Base-by-base conservation (phyloP, 805 yeast species). In the Saccharomycopsis sp. region DNA sequence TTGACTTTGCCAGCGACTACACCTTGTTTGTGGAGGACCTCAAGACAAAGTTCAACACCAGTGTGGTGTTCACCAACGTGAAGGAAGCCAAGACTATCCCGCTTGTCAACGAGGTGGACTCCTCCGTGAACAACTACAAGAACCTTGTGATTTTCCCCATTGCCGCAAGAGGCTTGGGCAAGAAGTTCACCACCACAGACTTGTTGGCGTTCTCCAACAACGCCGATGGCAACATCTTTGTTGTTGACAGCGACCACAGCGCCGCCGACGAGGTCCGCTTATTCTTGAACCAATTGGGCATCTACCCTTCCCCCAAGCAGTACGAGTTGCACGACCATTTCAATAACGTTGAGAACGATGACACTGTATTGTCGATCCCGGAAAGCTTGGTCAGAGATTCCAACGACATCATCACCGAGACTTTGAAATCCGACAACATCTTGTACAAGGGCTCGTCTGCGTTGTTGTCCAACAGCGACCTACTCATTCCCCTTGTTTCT, bases 281-380 rank as follows among this genome's bases (percentile, higher is more conserved):
- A 2, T 79, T 81, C 52, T 69, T 85, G 49, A 74, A 77, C 53
- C 86, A 88, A 56, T 61, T 88, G 49, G 98, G 96, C 23, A 77
- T 92, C 38, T 73, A 67, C 53, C 83, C 96, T 43, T 72, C 92
- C 36, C 94, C 95, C 44, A 81, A 75, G 55, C 79, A 75, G 38
- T 77, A 73, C 57, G 58, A 64, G 40, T 62, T 80, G 33, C 58
- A 68, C 5, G 95, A 87, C 58, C 79, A 81, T 58, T 85, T 85
- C 62, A 55, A 59, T 43, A 51, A 53, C 20, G 59, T 52, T 15
- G 57, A 34, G 29, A 38, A 39, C 21, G 52, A 52, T 18, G 56
- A 53, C 39, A 57, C 53, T 9, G 34, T 36, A 5, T 44, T 60
- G 21, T 45, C 45, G 5, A 27, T 50, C 1, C 42, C 60, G 6